Evolutionary conservation across 2,329 filamentous ascomycete species (phyloP).

Genomic region (Colletotrichum melonis): DNA sequence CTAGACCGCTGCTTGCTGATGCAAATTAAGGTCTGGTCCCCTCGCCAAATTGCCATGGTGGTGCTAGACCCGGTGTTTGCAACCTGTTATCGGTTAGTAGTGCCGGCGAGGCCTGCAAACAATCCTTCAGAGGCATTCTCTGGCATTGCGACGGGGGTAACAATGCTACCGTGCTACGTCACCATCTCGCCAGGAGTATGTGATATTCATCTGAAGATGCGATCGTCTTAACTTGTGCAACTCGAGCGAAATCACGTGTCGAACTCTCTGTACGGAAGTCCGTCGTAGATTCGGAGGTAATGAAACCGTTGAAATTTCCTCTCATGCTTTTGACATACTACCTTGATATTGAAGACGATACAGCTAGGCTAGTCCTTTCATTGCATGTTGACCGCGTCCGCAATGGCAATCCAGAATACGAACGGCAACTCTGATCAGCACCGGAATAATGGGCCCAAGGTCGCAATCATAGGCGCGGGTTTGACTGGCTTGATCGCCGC

Average conservation of each 20-base stretch:
- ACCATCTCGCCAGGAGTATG: background rate
- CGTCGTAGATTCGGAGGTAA: background rate
- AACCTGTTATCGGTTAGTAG: background rate
- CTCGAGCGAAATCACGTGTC: background rate
- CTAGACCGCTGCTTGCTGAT: no score
- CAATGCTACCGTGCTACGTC: conserved; percentile 14
- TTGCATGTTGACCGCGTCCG: background rate
- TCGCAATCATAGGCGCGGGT: conserved; percentile 51
- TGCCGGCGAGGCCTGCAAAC: background rate
- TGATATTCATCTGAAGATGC: conserved; percentile 11
- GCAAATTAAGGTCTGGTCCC: background rate
- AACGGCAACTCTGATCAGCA: background rate
- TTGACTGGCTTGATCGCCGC: conserved; percentile 50
- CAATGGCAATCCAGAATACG: conserved; percentile 1
- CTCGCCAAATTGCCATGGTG: background rate
- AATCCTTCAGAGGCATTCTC: background rate
- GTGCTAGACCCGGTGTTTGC: background rate
- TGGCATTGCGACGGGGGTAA: background rate
- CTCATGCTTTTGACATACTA: background rate
- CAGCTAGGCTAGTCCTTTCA: no score
- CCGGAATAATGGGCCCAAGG: conserved; percentile 33
- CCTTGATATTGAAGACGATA: background rate
- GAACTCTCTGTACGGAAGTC: background rate
- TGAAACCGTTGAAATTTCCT: background rate
- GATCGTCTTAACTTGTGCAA: background rate